phyloP scores from a whole-genome alignment of 805 yeast species.

The Candida takata region DNA sequence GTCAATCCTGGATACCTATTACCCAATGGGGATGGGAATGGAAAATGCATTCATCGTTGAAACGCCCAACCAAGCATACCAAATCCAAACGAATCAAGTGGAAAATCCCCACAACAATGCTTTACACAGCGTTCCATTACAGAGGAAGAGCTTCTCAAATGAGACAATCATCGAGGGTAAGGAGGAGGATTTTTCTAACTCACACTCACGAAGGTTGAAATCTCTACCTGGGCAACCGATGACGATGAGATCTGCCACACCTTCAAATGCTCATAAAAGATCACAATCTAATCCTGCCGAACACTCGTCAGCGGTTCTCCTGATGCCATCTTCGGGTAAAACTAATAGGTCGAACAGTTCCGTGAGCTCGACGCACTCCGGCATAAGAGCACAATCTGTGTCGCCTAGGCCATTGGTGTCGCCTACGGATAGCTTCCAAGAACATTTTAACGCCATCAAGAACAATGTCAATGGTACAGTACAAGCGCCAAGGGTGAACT shows the following conservation, averaged over 20 bases:
- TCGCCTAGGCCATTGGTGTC: constrained; percentile 6
- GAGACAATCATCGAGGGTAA: constrained; percentile 21
- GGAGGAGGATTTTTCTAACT: constrained; percentile 15
- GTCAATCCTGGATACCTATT: constrained; percentile 49
- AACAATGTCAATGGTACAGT: not conserved
- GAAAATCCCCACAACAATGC: no score
- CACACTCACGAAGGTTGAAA: constrained; percentile 11
- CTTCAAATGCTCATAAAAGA: constrained; percentile 13
- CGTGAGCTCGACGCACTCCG: not conserved
- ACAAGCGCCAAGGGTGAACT: constrained; percentile 1
- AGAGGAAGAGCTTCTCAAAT: constrained; percentile 12
- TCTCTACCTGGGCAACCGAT: constrained; percentile 12
- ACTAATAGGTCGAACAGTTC: not conserved
- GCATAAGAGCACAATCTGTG: not conserved
- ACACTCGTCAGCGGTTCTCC: constrained; percentile 19
- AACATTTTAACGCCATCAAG: not conserved
- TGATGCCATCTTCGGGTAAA: constrained; percentile 17
- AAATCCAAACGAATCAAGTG: not conserved
- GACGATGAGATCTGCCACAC: constrained; percentile 7
- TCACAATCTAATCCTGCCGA: constrained; percentile 23
- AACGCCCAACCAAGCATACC: constrained; percentile 24
- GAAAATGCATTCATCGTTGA: constrained; percentile 58
- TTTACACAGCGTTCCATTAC: not conserved
- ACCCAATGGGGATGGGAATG: constrained; percentile 63
- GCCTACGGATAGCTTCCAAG: constrained; percentile 1